Conservation (phyloP, 2,329 filamentous ascomycete genomes). For the Penicillium sp. region DNA sequence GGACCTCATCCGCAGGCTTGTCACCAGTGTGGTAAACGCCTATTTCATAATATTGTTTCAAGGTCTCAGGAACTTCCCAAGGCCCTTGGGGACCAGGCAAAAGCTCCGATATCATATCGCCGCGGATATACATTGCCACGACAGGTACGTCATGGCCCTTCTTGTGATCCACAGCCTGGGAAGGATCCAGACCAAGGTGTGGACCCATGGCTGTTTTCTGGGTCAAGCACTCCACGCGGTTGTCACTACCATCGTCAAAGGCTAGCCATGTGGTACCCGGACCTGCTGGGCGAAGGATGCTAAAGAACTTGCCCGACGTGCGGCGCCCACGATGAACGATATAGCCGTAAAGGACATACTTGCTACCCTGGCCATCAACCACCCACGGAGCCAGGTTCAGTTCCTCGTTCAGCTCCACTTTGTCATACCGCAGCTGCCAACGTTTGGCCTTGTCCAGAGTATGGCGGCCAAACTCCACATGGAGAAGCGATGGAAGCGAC, state of each 20-base stretch:
- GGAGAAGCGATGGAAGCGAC: slow-evolving; percentile 51
- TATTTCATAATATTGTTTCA: slow-evolving; percentile 43
- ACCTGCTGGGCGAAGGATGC: slow-evolving; percentile 59
- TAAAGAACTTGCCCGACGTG: slow-evolving; percentile 59
- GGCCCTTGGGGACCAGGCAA: slow-evolving; percentile 46
- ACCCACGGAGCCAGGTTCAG: slow-evolving; percentile 47
- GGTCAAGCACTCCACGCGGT: slow-evolving; percentile 58
- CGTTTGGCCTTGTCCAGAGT: slow-evolving; percentile 54
- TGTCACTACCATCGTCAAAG: slow-evolving; percentile 57
- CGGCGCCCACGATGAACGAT: slow-evolving; percentile 60
- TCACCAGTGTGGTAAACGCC: slow-evolving; percentile 23
- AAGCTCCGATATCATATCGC: slow-evolving; percentile 46
- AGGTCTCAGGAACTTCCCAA: slow-evolving; percentile 48
- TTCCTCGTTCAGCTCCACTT: slow-evolving; percentile 57
- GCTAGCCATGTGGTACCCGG: slow-evolving; percentile 59
- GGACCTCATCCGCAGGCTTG: slow-evolving; percentile 27
- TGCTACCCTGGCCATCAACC: slow-evolving; percentile 35
- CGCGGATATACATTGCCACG: slow-evolving; percentile 57
- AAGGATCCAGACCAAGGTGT: slow-evolving; percentile 50
- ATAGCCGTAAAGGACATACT: slow-evolving; percentile 61
- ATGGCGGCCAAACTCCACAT: slow-evolving; percentile 59
- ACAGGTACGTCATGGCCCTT: slow-evolving; percentile 53
- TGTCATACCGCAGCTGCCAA: slow-evolving; percentile 59
- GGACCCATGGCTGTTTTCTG: slow-evolving; percentile 54
- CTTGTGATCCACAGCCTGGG: slow-evolving; percentile 44